A percentile compares a stretch with the other conserved stretches of the same genome.
These are phyloP conservation scores for Alternaria sp. DNA, from an alignment of 2,329 filamentous ascomycete species.

Conservation along the genomic window DNA sequence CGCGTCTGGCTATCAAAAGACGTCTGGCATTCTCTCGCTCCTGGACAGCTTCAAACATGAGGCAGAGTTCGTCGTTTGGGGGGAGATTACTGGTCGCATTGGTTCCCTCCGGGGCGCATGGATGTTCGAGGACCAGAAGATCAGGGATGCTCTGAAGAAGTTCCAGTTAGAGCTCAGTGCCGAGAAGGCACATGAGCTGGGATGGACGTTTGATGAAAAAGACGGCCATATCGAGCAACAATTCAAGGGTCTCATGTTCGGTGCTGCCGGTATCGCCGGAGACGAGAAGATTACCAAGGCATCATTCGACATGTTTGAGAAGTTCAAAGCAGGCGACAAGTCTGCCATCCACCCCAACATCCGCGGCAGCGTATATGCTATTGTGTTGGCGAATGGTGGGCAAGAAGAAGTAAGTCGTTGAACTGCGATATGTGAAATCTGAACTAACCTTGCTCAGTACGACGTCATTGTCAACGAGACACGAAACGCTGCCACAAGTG, in stretches of 20 bases:
- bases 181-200: slow-evolving; percentile 82
- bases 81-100: slow-evolving; percentile 83
- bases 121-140: slow-evolving; percentile 81
- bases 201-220: slow-evolving; percentile 84
- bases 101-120: slow-evolving; percentile 82
- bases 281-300: slow-evolving; percentile 81
- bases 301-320: slow-evolving; percentile 88
- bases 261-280: slow-evolving; percentile 79
- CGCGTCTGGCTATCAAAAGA: slow-evolving; percentile 90
- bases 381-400: slow-evolving; percentile 83
- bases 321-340: slow-evolving; percentile 80
- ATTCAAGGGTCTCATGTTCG: slow-evolving; percentile 92
- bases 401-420: slow-evolving; percentile 72
- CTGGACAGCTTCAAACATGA: slow-evolving; percentile 84
- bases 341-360: slow-evolving; percentile 91
- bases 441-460: slow-evolving; percentile 63
- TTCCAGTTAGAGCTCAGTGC: slow-evolving; percentile 83
- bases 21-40: slow-evolving; percentile 84
- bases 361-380: slow-evolving; percentile 83
- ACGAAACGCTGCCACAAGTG: slow-evolving; percentile 75
- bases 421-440: background rate
- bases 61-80: slow-evolving; percentile 92
- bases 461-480: slow-evolving; percentile 79
- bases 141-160: slow-evolving; percentile 77
- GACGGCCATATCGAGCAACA: slow-evolving; percentile 93